Evolutionary conservation across 139 green algal genomes (phyloP).

Genomic region (Volvox africanus): DNA sequence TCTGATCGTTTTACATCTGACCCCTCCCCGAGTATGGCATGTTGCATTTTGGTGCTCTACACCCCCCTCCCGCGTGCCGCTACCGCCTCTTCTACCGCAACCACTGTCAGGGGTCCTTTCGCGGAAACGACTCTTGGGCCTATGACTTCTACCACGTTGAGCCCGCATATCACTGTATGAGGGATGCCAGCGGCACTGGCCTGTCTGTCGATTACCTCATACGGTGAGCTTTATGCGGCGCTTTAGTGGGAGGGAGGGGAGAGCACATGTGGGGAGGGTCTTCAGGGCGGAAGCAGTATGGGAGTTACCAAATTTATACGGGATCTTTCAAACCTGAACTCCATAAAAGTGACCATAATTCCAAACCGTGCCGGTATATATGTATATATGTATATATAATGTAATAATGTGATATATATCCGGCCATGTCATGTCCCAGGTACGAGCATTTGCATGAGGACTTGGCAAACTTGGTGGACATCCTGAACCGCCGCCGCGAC

Average conservation of each 20-base stretch:
- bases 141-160: slow-evolving; percentile 54
- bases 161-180: slow-evolving; percentile 44
- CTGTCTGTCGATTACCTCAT: slow-evolving; percentile 49
- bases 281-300: too few species aligned
- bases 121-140: slow-evolving; percentile 36
- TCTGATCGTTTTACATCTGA: too few species aligned
- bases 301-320: too few species aligned
- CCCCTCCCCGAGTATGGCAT: too few species aligned
- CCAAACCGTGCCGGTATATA: too few species aligned
- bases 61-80: background rate
- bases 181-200: background rate
- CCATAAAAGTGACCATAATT: too few species aligned
- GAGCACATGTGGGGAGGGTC: too few species aligned
- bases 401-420: too few species aligned
- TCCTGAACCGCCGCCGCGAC: slow-evolving; percentile 33
- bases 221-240: background rate
- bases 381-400: too few species aligned
- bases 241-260: too few species aligned
- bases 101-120: slow-evolving; percentile 3
- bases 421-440: background rate
- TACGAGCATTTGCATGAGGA: slow-evolving; percentile 50
- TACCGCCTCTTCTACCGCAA: background rate
- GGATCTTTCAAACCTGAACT: too few species aligned
- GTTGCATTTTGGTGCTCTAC: too few species aligned
- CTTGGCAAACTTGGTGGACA: slow-evolving; percentile 30